Percentiles rank a stretch among this genome's conserved stretches.
phyloP scores from a whole-genome alignment of 768 basidiomycete species.

The Rhodosporidiobolus odoratus region DNA sequence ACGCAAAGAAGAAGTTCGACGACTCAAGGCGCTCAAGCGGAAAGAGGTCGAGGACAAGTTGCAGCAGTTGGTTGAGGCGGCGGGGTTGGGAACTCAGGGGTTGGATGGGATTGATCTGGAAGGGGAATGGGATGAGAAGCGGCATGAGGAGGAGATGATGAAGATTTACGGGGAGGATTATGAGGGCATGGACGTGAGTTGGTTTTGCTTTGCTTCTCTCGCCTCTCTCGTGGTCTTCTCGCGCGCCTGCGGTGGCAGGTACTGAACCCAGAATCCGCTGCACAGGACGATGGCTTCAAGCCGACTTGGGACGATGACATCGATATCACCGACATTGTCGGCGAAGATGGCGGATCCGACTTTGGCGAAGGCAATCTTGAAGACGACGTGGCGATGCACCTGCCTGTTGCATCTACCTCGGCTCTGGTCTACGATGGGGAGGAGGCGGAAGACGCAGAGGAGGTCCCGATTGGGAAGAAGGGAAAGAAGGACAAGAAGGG shows the following conservation, averaged over 20 bases:
- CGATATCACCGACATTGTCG: conserved; percentile 63
- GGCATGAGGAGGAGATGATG: conserved; percentile 77
- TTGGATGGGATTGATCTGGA: conserved; percentile 70
- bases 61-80: conserved; percentile 65
- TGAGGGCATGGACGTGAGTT: conserved; percentile 46
- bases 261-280: neutral
- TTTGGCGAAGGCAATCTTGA: conserved; percentile 49
- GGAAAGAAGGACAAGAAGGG: conserved; percentile 51
- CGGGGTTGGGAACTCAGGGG: conserved; percentile 55
- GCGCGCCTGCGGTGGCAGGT: neutral
- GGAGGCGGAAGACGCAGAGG: conserved; percentile 50
- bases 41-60: conserved; percentile 72
- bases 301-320: conserved; percentile 90
- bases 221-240: neutral
- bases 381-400: conserved; percentile 53
- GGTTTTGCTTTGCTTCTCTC: no score
- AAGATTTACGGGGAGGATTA: conserved; percentile 60
- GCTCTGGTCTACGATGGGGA: conserved; percentile 11
- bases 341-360: conserved; percentile 40
- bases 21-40: conserved; percentile 76
- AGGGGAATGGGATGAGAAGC: conserved; percentile 83
- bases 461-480: conserved; percentile 45
- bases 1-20: conserved; percentile 72
- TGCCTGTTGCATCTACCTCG: conserved; percentile 27
- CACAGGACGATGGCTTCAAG: conserved; percentile 56